Evolutionary conservation across 106 monocot species (phyloP).

Genomic region (Dendrobium nobile): DNA sequence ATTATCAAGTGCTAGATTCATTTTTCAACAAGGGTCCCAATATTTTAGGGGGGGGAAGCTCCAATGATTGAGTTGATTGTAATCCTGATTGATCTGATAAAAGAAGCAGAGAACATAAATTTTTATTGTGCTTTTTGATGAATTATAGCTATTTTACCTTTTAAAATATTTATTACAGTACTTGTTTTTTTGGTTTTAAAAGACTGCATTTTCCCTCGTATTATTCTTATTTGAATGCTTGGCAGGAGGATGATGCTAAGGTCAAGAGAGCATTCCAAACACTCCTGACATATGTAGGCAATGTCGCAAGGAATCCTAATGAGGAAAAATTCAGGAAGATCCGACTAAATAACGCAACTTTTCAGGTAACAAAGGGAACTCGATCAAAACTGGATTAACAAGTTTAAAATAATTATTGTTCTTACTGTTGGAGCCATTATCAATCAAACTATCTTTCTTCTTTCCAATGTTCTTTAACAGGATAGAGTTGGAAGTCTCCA

Average conservation of each 20-base stretch:
- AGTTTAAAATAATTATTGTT: not conserved
- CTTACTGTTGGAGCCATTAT: not conserved
- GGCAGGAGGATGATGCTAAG: conserved; percentile 87
- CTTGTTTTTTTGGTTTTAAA: not conserved
- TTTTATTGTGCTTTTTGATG: not conserved
- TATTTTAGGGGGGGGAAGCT: not conserved
- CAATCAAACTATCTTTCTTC: not conserved
- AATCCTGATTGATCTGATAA: not conserved
- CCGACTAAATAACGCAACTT: conserved; percentile 53
- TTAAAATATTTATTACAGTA: too few relatives aligned
- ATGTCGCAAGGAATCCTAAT: conserved; percentile 66
- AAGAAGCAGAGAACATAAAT: not conserved
- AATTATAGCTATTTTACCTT: not conserved
- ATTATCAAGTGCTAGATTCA: too few relatives aligned
- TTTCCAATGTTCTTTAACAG: conserved; percentile 25
- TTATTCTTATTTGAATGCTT: not conserved
- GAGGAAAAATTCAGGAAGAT: conserved; percentile 94
- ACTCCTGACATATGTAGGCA: conserved; percentile 73
- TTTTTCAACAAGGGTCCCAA: not conserved
- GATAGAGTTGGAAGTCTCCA: conserved; percentile 71
- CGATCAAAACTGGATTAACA: not conserved
- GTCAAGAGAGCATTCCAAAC: conserved; percentile 98
- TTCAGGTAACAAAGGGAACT: conserved; percentile 38
- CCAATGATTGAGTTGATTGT: not conserved
- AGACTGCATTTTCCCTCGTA: not conserved